Base-by-base conservation (phyloP, 169 alveolate species). In the Cryptosporidium canis region DNA sequence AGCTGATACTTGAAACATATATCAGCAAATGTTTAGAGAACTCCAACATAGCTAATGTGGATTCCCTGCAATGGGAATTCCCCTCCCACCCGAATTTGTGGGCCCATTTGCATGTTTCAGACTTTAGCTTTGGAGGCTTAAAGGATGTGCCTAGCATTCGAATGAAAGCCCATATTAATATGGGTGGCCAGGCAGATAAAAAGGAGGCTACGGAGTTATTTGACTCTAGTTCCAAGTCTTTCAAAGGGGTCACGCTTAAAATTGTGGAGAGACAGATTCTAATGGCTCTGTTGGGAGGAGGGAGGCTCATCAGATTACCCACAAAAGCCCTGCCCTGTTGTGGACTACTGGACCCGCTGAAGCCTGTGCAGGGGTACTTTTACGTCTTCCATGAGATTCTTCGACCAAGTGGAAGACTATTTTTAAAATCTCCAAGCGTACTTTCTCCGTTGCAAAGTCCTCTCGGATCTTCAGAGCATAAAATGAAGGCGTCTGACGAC, bases 341-440 rank as follows among this genome's bases (percentile, higher is more conserved):
- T 43, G 87, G 87, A 35, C 41, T 77, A 77, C 56, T 77, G 9
- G 87, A 77, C 14, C 87, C 87, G 8, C 44, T 55, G 11, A 77
- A 77, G 31, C 63, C 87, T 11, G 63, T 77, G 43, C 87, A 77
- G 29, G 87, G 87, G 21, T 77, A 77, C 27, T 77, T 77, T 18
- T 77, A 77, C 58, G 87, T 77, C 35, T 77, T 77, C 41, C 87
- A 77, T 45, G 87, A 77, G 41, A 77, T 77, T 18, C 48, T 77
- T 37, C 55, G 87, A 63, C 87, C 87, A 24, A 77, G 87, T 39
- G 87, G 87, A 77, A 77, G 87, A 61, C 16, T 77, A 27, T 61
- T 58, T 37, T 63, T 77, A 27, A 77, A 37, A 24, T 77, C 87
- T 5, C 87, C 87, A 24, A 55, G 37, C n/a, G 48, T 61, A 14